Percentiles rank a stretch among this genome's conserved stretches.
phyloP scores from a whole-genome alignment of 1,139 yeast species.

The Scheffersomyces illinoinensis region DNA sequence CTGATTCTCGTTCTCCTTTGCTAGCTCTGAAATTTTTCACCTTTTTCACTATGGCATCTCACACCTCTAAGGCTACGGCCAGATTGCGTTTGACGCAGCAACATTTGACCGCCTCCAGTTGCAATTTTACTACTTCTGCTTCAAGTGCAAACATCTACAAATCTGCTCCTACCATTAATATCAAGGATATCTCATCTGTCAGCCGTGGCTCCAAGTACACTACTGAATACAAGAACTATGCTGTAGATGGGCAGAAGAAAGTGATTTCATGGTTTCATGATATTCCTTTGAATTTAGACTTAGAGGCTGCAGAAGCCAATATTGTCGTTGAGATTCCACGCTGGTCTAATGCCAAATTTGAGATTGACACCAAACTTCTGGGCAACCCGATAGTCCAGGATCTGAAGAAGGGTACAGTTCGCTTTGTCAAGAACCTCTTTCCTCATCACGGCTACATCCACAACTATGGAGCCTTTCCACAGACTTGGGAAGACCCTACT shows the following conservation, averaged over 20 bases:
- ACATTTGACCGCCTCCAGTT: slow-evolving; percentile 17
- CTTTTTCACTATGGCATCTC: slow-evolving; percentile 1
- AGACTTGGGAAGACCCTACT: slow-evolving; percentile 92
- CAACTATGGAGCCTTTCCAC: slow-evolving; percentile 93
- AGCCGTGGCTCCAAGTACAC: slow-evolving; percentile 39
- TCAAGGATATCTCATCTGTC: slow-evolving; percentile 9
- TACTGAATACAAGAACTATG: slow-evolving; percentile 34
- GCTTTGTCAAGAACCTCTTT: slow-evolving; percentile 85
- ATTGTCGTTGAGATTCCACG: slow-evolving; percentile 91
- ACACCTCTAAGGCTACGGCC: slow-evolving; percentile 14
- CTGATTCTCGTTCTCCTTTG: neutral
- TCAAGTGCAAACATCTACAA: neutral
- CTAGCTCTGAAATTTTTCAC: neutral
- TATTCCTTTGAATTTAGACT: slow-evolving; percentile 67
- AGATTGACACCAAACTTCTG: slow-evolving; percentile 63
- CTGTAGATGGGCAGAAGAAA: slow-evolving; percentile 47
- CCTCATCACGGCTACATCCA: slow-evolving; percentile 91
- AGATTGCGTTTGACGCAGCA: slow-evolving; percentile 22
- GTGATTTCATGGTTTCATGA: slow-evolving; percentile 79
- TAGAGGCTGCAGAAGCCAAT: slow-evolving; percentile 66
- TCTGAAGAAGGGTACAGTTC: slow-evolving; percentile 76
- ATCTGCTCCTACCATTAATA: neutral
- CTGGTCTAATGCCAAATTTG: slow-evolving; percentile 89
- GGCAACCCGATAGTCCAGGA: slow-evolving; percentile 88
- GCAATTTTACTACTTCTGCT: slow-evolving; percentile 8